These are phyloP conservation scores for Diddensiella santjacobensis DNA, from an alignment of 805 yeast species.

Conservation along the genomic window DNA sequence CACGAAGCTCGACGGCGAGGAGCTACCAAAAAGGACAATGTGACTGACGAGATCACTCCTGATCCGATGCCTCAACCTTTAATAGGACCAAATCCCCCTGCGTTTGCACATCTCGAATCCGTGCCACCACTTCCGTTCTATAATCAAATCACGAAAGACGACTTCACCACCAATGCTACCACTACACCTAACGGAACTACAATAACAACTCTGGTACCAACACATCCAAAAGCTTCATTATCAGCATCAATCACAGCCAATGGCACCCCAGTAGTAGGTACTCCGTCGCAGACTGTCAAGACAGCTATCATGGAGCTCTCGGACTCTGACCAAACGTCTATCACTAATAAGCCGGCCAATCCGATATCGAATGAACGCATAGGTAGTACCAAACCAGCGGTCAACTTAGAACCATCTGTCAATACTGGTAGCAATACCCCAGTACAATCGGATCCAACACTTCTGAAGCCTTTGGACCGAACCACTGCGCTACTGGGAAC, in stretches of 20 bases:
- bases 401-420: background rate
- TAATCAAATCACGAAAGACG: constrained; percentile 85
- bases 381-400: background rate
- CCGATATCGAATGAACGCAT: constrained; percentile 1
- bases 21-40: constrained; percentile 10
- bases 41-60: constrained; percentile 15
- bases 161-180: constrained; percentile 76
- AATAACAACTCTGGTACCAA: constrained; percentile 82
- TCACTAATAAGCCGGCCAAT: too few species aligned
- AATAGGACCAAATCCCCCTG: constrained; percentile 26
- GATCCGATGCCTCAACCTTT: constrained; percentile 21
- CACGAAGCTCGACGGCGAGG: constrained; percentile 84
- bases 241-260: constrained; percentile 9
- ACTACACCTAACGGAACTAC: constrained; percentile 94
- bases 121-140: constrained; percentile 82
- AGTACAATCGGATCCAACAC: background rate
- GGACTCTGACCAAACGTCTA: background rate
- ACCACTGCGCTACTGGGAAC: constrained; percentile 19
- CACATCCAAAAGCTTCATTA: constrained; percentile 18
- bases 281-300: background rate
- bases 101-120: constrained; percentile 30
- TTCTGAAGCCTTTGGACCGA: background rate
- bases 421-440: background rate
- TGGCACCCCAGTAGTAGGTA: background rate
- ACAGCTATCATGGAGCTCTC: background rate